Percentiles rank a stretch among this genome's conserved stretches.
phyloP scores from a whole-genome alignment of 345 rosid species.

The Eutrema japonicum region DNA sequence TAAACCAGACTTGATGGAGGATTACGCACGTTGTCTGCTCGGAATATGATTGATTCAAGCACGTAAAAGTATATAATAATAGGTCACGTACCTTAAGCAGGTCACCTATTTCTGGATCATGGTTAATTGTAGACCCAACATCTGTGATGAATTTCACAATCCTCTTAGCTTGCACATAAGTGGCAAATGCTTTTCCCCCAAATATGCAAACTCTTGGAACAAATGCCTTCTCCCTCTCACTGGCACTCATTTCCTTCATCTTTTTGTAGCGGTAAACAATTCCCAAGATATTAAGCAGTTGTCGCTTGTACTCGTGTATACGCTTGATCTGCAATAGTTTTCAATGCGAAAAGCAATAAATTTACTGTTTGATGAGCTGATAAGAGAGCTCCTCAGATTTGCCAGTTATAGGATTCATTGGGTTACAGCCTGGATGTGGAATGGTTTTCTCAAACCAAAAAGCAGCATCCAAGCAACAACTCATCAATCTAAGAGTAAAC shows the following conservation, averaged over 20 bases:
- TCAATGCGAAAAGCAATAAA: not conserved
- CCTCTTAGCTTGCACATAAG: slow-evolving; percentile 83
- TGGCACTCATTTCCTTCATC: slow-evolving; percentile 74
- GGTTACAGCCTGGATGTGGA: not conserved
- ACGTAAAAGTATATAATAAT: not conserved
- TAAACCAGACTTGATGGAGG: not conserved
- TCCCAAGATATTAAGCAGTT: slow-evolving; percentile 72
- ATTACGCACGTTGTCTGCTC: slow-evolving; percentile 3
- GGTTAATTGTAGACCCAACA: slow-evolving; percentile 68
- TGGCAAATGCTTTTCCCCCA: slow-evolving; percentile 85
- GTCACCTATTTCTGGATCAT: slow-evolving; percentile 77
- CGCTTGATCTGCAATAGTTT: slow-evolving; percentile 63
- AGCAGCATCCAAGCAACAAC: not conserved
- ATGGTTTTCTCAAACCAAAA: not conserved
- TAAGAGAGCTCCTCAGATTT: slow-evolving; percentile 11
- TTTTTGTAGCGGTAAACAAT: slow-evolving; percentile 72
- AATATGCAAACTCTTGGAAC: slow-evolving; percentile 79
- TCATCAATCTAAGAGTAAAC: not conserved
- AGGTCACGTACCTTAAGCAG: slow-evolving; percentile 61
- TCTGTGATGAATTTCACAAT: slow-evolving; percentile 77
- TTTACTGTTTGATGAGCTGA: not conserved
- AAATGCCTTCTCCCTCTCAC: slow-evolving; percentile 55
- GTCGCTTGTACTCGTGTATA: slow-evolving; percentile 82
- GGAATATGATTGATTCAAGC: slow-evolving; percentile 9
- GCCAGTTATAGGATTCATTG: not conserved